Evolutionary conservation across 2,329 filamentous ascomycete genomes (phyloP).

Genomic region (Cordyceps militaris): DNA sequence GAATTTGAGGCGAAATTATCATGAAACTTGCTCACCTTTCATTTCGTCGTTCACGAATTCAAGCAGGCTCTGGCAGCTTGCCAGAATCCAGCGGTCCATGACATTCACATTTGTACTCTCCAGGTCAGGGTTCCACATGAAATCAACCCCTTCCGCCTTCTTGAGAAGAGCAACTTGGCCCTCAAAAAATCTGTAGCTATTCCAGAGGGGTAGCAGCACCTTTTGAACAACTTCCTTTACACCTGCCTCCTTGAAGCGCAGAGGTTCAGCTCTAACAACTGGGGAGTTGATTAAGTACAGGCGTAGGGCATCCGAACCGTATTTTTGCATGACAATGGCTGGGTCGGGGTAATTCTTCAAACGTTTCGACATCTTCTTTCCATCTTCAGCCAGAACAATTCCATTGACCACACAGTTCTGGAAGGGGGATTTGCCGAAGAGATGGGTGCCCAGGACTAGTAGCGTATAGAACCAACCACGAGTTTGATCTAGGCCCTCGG

Average conservation of each 20-base stretch:
- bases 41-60: slow-evolving; percentile 93
- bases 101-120: slow-evolving; percentile 78
- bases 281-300: slow-evolving; percentile 97
- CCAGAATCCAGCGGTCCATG: slow-evolving; percentile 94
- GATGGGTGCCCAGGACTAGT: slow-evolving; percentile 77
- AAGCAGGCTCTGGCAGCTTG: slow-evolving; percentile 82
- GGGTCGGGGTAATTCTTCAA: slow-evolving; percentile 96
- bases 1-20: neutral
- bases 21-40: slow-evolving; percentile 49
- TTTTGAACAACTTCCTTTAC: slow-evolving; percentile 94
- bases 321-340: slow-evolving; percentile 71
- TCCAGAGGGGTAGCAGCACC: slow-evolving; percentile 87
- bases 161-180: slow-evolving; percentile 80
- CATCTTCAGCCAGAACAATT: slow-evolving; percentile 87
- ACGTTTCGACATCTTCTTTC: slow-evolving; percentile 98
- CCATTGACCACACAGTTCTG: slow-evolving; percentile 96
- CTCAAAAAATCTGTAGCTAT: slow-evolving; percentile 94
- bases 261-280: slow-evolving; percentile 82
- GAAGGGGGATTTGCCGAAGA: slow-evolving; percentile 81
- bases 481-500: slow-evolving; percentile 88
- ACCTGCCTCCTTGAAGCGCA: slow-evolving; percentile 84
- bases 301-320: slow-evolving; percentile 85
- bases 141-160: slow-evolving; percentile 74
- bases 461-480: slow-evolving; percentile 96
- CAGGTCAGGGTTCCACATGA: slow-evolving; percentile 67